Evolutionary conservation across 805 yeast species (phyloP).

Genomic region (Yarrowia sp.): DNA sequence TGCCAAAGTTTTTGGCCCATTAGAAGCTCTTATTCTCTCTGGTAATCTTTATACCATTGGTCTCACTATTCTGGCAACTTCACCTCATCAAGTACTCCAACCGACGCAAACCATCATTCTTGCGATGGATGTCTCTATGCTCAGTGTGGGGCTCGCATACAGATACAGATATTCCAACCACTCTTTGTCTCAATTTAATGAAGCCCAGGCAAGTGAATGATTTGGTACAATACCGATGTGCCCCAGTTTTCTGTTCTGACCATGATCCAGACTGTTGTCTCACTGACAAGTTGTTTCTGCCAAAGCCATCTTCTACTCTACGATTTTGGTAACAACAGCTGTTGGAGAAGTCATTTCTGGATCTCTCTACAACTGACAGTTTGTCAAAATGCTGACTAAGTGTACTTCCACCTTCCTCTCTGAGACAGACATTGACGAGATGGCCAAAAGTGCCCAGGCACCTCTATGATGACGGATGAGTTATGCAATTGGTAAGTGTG

Average conservation of each 20-base stretch:
- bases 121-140: slow-evolving; percentile 9
- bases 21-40: neutral
- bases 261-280: neutral
- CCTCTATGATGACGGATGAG: too few species aligned
- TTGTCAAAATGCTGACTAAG: neutral
- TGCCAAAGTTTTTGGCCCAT: slow-evolving; percentile 12
- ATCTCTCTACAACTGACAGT: neutral
- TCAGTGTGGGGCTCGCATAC: neutral
- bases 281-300: slow-evolving; percentile 3
- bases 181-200: neutral
- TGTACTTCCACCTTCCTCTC: neutral
- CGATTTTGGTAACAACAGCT: neutral
- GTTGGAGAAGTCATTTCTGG: slow-evolving; percentile 7
- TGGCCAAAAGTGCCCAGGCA: slow-evolving; percentile 1
- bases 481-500: too few species aligned
- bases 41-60: neutral
- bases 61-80: neutral
- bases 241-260: neutral
- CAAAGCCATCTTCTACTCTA: slow-evolving; percentile 5
- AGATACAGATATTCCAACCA: neutral
- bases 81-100: slow-evolving; percentile 1
- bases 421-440: neutral
- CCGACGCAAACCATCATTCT: neutral
- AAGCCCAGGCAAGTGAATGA: neutral
- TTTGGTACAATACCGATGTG: neutral